phyloP scores from a whole-genome alignment of 371 early-diverging fungal genomes.

The Mucor sp. region DNA sequence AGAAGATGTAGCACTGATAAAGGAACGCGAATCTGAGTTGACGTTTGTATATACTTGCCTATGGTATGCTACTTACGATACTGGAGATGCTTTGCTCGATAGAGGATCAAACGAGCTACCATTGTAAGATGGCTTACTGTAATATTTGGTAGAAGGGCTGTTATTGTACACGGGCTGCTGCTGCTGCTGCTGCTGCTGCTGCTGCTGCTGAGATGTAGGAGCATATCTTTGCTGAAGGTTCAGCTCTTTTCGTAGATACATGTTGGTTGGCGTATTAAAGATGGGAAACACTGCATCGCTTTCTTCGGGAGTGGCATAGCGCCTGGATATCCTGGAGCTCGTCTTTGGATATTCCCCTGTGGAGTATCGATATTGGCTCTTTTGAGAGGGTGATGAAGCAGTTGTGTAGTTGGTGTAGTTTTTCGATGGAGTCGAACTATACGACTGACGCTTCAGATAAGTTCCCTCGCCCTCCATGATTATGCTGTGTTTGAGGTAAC shows the following conservation, averaged over 20 bases:
- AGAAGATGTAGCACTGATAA: not conserved
- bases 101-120: constrained; percentile 5
- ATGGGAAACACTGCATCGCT: constrained; percentile 27
- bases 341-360: not conserved
- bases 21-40: not conserved
- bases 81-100: not conserved
- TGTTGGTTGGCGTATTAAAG: constrained; percentile 23
- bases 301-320: constrained; percentile 27
- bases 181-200: too few relatives aligned
- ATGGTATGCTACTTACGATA: not conserved
- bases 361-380: constrained; percentile 3
- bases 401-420: not conserved
- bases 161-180: not conserved
- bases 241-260: constrained; percentile 17
- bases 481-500: not conserved
- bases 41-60: not conserved
- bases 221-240: constrained; percentile 1
- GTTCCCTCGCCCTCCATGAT: not conserved
- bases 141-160: not conserved
- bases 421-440: not conserved
- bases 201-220: not conserved
- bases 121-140: not conserved
- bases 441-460: not conserved
- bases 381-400: not conserved
- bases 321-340: not conserved